Evolutionary conservation across 345 rosid genomes (phyloP), one percentile per base, ranked within the genome.

Genomic region (Leavenworthia alabamica): DNA sequence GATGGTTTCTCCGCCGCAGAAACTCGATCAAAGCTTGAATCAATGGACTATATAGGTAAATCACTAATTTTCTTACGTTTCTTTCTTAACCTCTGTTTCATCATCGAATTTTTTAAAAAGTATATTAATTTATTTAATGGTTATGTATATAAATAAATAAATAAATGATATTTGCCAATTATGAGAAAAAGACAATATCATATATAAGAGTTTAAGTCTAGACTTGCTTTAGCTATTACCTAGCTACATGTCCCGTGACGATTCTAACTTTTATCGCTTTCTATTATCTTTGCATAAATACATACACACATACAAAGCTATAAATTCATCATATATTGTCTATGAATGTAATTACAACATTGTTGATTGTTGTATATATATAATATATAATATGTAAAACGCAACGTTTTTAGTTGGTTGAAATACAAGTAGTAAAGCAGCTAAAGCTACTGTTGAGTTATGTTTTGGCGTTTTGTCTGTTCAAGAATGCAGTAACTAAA

Each of bases 41-140:
- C 86, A 6, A 72, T 88, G 90, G 97, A 94, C 74, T 94, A 88
- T 78, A 66, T 80, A 51, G 99, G 99, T 94, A 47, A 72, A 86
- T 72, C 56, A 31, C 44, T 55, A n/a, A n/a, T 29, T 22, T 70
- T 62, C 26, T 33, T 32, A n/a, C 13, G 59, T 32, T 60, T 65
- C 4, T 47, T 31, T 47, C 17, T 64, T 53, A 24, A 39, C 48
- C 53, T 54, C 46, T 29, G 33, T 47, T 48, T 29, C 8, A 8
- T 29, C 8, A 8, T 49, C 42, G 51, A 46, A 19, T n/a, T 36
- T 33, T 33, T n/a, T 2, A 44, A 66, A 26, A 17, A 12, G 3
- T 23, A 31, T 20, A 42, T 13, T 47, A 7, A 22, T 23, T 55
- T 7, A 1, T 41, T 11, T 50, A n/a, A n/a, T n/a, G n/a, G n/a